Evolutionary conservation across 2,329 filamentous ascomycete species (phyloP).

Genomic region (Periconia digitata): DNA sequence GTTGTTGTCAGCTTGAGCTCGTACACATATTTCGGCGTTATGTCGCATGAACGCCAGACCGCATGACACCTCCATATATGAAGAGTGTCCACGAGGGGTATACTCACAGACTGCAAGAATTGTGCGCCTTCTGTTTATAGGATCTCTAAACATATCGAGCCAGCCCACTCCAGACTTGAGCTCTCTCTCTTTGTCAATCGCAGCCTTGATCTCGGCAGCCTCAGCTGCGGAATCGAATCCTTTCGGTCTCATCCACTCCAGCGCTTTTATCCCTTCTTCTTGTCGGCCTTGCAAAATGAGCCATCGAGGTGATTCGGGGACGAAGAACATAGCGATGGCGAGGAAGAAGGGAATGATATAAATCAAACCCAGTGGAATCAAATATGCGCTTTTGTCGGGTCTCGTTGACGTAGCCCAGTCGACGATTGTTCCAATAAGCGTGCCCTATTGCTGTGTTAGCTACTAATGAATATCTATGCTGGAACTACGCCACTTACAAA

Average conservation of each 20-base stretch:
- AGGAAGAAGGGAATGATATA: slow-evolving; percentile 51
- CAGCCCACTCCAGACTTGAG: slow-evolving; percentile 29
- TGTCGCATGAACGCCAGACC: too few relatives aligned
- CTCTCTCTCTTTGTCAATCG: slow-evolving; percentile 38
- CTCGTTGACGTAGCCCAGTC: slow-evolving; percentile 52
- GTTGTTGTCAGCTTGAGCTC: too few relatives aligned
- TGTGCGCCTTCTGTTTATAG: slow-evolving; percentile 38
- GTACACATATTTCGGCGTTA: too few relatives aligned
- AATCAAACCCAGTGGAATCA: slow-evolving; percentile 57
- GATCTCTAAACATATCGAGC: slow-evolving; percentile 41
- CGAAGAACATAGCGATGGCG: slow-evolving; percentile 37
- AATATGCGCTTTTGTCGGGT: slow-evolving; percentile 40
- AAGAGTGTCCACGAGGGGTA: too few relatives aligned
- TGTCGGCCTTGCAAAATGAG: slow-evolving; percentile 34
- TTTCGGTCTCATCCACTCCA: slow-evolving; percentile 38
- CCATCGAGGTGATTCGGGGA: slow-evolving; percentile 37
- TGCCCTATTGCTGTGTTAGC: slow-evolving; percentile 28
- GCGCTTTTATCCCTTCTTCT: slow-evolving; percentile 41
- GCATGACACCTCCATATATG: too few relatives aligned
- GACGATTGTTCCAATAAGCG: slow-evolving; percentile 51
- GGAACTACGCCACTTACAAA: slow-evolving; percentile 32
- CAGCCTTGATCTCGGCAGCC: slow-evolving; percentile 31
- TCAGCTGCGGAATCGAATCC: slow-evolving; percentile 44
- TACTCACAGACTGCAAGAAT: slow-evolving; percentile 38
- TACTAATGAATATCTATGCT: not conserved